Percentiles rank a stretch among this genome's conserved stretches.
Conservation (phyloP, 2,329 filamentous ascomycete genomes). For the Exophiala aquamarina region DNA sequence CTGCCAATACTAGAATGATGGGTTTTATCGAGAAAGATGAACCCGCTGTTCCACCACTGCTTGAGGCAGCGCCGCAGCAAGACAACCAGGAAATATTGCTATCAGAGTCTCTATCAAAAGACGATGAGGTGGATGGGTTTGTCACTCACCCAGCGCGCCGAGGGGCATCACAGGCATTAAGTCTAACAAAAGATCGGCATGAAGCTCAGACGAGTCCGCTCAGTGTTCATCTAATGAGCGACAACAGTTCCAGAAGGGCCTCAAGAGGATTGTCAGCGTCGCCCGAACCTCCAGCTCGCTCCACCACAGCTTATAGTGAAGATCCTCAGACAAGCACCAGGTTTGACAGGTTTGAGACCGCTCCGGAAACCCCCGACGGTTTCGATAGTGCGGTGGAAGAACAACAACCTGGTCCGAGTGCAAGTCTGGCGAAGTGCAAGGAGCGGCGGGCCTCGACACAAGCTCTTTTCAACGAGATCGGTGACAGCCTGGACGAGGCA, state of each 20-base stretch:
- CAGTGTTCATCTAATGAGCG: background rate
- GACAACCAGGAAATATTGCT: no score
- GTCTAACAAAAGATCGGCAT: no score
- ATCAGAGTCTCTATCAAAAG: no score
- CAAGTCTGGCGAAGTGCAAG: background rate
- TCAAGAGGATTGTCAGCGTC: background rate
- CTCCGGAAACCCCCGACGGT: constrained; percentile 14
- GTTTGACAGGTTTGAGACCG: constrained; percentile 13
- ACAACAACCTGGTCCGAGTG: background rate
- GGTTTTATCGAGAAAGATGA: no score
- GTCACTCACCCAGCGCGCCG: no score
- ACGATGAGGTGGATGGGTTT: no score
- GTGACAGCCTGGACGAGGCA: constrained; percentile 1
- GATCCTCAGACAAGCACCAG: no score
- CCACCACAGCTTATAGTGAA: no score
- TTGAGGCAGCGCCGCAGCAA: no score
- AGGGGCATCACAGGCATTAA: no score
- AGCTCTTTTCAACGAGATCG: constrained; percentile 14
- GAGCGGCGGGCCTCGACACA: constrained; percentile 11
- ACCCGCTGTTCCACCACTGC: no score
- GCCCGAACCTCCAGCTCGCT: background rate
- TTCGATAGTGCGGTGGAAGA: constrained; percentile 20
- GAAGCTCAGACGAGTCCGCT: background rate
- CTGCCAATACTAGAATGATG: no score
- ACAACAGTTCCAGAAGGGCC: background rate